Percentiles rank a stretch among this genome's conserved stretches.
Evolutionary conservation across 1,284 basidiomycete genomes (phyloP).

Genomic region (Paramarasmius palmivorus): DNA sequence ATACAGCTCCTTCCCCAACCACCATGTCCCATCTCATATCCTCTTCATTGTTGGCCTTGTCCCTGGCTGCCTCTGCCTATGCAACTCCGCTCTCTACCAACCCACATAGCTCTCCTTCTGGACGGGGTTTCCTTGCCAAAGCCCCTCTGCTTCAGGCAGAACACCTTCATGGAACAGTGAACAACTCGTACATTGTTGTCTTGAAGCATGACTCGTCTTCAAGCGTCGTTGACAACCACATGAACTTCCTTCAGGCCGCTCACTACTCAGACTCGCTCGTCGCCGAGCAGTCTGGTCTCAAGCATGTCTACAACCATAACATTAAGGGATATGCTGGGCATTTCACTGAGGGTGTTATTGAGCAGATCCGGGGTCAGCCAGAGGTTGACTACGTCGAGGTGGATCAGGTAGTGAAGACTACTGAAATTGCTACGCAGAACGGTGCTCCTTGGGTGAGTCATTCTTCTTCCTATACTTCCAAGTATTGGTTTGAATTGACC

Average conservation of each 20-base stretch:
- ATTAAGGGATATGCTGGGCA: conserved; percentile 81
- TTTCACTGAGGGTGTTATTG: conserved; percentile 76
- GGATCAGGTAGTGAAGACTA: conserved; percentile 86
- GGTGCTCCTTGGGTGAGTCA: conserved; percentile 87
- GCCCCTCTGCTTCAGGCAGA: conserved; percentile 58
- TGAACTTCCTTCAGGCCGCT: conserved; percentile 66
- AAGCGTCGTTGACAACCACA: conserved; percentile 66
- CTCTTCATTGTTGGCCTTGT: conserved; percentile 41
- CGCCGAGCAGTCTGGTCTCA: conserved; percentile 53
- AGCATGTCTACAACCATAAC: conserved; percentile 72
- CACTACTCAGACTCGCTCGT: conserved; percentile 54
- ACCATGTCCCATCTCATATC: conserved; percentile 40
- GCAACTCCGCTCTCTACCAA: conserved; percentile 70
- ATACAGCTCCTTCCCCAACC: conserved; percentile 14
- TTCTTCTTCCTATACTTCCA: background rate
- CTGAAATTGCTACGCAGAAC: conserved; percentile 63
- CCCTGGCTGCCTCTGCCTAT: conserved; percentile 38
- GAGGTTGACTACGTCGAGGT: conserved; percentile 93
- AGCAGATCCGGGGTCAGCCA: conserved; percentile 82
- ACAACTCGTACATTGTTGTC: conserved; percentile 90
- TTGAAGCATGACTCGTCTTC: conserved; percentile 71
- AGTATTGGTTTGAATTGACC: conserved; percentile 1
- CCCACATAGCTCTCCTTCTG: conserved; percentile 38
- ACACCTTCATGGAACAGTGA: conserved; percentile 71
- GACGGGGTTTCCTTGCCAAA: conserved; percentile 45